Conservation (phyloP, 371 early-diverging fungal species). For the Zopfochytrium polystomum region DNA sequence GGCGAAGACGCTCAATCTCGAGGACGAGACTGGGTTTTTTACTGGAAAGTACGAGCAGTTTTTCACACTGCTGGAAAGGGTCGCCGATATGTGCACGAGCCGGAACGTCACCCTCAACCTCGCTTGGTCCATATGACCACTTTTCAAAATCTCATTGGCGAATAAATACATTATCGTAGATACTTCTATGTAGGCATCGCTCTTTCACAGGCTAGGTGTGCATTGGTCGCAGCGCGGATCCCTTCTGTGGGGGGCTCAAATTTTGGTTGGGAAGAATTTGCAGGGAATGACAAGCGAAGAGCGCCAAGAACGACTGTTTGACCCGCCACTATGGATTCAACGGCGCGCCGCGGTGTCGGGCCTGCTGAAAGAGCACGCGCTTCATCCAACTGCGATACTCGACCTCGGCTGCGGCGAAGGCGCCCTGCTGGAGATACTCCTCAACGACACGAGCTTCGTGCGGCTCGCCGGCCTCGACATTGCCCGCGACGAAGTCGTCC, state of each 20-base stretch:
- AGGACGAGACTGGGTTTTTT: slow-evolving; percentile 13
- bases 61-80: slow-evolving; percentile 16
- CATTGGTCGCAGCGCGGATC: too few relatives aligned
- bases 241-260: too few relatives aligned
- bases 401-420: slow-evolving; percentile 49
- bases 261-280: too few relatives aligned
- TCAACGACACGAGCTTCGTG: slow-evolving; percentile 32
- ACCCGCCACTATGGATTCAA: slow-evolving; percentile 45
- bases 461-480: slow-evolving; percentile 39
- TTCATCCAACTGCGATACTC: slow-evolving; percentile 27
- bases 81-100: slow-evolving; percentile 1
- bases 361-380: not conserved
- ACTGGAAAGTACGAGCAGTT: slow-evolving; percentile 12
- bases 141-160: too few relatives aligned
- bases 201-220: too few relatives aligned
- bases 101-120: slow-evolving; percentile 13
- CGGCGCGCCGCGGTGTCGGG: slow-evolving; percentile 28
- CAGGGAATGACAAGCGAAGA: too few relatives aligned
- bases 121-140: slow-evolving; percentile 27
- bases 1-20: slow-evolving; percentile 12
- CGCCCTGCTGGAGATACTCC: slow-evolving; percentile 33
- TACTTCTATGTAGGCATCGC: too few relatives aligned
- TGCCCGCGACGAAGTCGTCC: slow-evolving; percentile 12
- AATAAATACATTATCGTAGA: too few relatives aligned
- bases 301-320: too few relatives aligned